Base-by-base conservation (phyloP, 202 grass and related monocot genomes). In the Cymbopogon flexuosus region DNA sequence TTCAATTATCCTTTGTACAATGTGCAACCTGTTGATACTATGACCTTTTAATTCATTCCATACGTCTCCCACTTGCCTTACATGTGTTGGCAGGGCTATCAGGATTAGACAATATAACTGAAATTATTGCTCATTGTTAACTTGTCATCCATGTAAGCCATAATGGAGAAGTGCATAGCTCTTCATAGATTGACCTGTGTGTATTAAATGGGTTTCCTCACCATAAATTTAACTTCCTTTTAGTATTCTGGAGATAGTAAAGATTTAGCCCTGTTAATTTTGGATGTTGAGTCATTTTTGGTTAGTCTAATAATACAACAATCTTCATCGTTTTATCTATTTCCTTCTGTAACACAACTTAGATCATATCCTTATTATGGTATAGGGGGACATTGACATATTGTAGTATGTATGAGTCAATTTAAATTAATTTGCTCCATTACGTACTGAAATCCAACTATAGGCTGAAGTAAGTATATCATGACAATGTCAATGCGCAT, bases 1-100 rank as follows among this genome's bases (percentile, higher is more conserved):
- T 81, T 73, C 61, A 47, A 45, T 24, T 41, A 56, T 76, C 41
- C 57, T 84, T 77, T 77, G 15, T 81, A 47, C 27, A 84, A 62
- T 8, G 1, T 31, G 34, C 7, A 2, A 73, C 47, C 41, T 77
- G 58, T 88, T 76, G 40, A 60, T 70, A 49, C 5, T 72, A 29
- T 85, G 35, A 12, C 18, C 76, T 77, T 72, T 31, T 79, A 39
- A 64, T 64, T 73, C 15, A 73, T 63, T 75, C 72, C 65, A 41
- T 29, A 27, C 29, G 41, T 22, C 4, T 40, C 15, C 10, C 36
- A 31, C 24, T n/a, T 69, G 34, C 59, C 33, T 68, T 79, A 6
- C 54, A 3, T 34, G 13, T 75, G 19, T 76, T 71, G 58, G 71
- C 47, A 11, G 27, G 29, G 33, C 11, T 68, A 37, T 43, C 16